A percentile compares a stretch with the other conserved stretches of the same genome.
Conservation (phyloP, 257 asterid species). For the Nicotiana benthamiana region DNA sequence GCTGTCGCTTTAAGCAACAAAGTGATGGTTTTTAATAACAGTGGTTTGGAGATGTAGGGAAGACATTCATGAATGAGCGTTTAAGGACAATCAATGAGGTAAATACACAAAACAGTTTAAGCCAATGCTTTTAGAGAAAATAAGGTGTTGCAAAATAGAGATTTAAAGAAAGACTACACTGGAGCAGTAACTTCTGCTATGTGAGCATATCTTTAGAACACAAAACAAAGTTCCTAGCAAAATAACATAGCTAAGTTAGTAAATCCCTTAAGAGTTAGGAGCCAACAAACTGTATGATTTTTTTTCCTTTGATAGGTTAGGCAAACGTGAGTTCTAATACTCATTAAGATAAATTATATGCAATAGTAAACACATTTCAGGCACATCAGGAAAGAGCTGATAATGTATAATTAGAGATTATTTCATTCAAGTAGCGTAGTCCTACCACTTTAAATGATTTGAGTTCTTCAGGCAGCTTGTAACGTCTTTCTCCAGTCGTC, state of each 20-base stretch:
- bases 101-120: neutral
- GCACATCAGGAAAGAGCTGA: constrained; percentile 5
- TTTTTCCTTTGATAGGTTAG: neutral
- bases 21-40: neutral
- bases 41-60: neutral
- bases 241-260: neutral
- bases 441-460: constrained; percentile 79
- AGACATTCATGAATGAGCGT: neutral
- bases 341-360: neutral
- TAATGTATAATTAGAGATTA: neutral
- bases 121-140: neutral
- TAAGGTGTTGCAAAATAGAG: neutral
- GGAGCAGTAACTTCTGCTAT: neutral
- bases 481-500: constrained; percentile 64
- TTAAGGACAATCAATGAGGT: neutral
- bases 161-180: neutral
- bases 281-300: neutral
- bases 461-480: constrained; percentile 70
- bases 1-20: neutral
- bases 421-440: neutral
- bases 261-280: neutral
- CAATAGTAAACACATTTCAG: neutral
- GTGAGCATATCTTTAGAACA: neutral
- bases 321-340: neutral
- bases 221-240: neutral